phyloP scores from a whole-genome alignment of 352 stramenopile genomes.

The Pythium scleroteichum region DNA sequence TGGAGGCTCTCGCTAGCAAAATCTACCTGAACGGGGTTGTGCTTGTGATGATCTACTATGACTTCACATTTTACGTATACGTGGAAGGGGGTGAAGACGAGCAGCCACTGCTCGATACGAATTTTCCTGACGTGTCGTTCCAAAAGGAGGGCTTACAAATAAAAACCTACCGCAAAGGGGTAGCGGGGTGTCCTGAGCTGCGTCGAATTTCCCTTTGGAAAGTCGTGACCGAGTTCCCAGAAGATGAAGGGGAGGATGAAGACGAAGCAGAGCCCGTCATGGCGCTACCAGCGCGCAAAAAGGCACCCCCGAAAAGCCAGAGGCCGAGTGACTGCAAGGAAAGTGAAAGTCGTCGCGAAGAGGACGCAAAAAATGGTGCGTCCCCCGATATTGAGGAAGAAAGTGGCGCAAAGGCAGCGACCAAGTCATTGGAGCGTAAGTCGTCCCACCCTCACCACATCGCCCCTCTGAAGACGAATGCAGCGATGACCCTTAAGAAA shows the following conservation, averaged over 20 bases:
- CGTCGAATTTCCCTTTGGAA: slow-evolving; percentile 81
- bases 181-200: slow-evolving; percentile 62
- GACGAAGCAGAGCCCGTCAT: slow-evolving; percentile 34
- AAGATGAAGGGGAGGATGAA: slow-evolving; percentile 43
- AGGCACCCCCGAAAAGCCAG: slow-evolving; percentile 12
- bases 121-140: slow-evolving; percentile 92
- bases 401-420: slow-evolving; percentile 34
- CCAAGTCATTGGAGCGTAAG: slow-evolving; percentile 60
- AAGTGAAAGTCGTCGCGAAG: slow-evolving; percentile 52
- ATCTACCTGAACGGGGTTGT: slow-evolving; percentile 91
- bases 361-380: slow-evolving; percentile 48
- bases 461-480: slow-evolving; percentile 65
- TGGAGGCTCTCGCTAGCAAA: slow-evolving; percentile 95
- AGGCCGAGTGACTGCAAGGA: slow-evolving; percentile 52
- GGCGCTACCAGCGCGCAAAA: slow-evolving; percentile 33
- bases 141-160: slow-evolving; percentile 84
- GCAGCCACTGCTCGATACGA: slow-evolving; percentile 91
- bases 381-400: background rate
- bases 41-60: slow-evolving; percentile 92
- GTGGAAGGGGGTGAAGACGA: slow-evolving; percentile 89
- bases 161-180: slow-evolving; percentile 79
- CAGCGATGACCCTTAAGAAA: slow-evolving; percentile 49
- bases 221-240: slow-evolving; percentile 64
- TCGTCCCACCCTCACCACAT: slow-evolving; percentile 80
- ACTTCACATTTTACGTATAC: slow-evolving; percentile 92